Conservation (phyloP, 345 rosid species). For the Reutealis trisperma region DNA sequence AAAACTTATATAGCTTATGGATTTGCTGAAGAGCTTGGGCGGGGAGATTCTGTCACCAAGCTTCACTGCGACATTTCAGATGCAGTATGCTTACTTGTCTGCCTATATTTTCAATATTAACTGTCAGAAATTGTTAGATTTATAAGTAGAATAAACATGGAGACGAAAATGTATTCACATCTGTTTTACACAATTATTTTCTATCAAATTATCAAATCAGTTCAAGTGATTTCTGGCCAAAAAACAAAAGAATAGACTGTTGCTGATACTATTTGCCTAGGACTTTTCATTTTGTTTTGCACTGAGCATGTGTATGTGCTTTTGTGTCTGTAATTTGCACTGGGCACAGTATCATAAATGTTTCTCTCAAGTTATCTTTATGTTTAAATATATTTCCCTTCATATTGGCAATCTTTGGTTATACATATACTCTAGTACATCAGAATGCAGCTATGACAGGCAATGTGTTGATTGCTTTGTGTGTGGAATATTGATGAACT, state of each 20-base stretch:
- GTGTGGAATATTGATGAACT: background rate
- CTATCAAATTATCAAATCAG: too few relatives aligned
- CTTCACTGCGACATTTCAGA: background rate
- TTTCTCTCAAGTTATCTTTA: too few relatives aligned
- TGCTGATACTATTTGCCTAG: too few relatives aligned
- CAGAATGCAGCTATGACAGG: background rate
- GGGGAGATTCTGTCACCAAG: slow-evolving; percentile 19
- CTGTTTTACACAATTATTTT: background rate
- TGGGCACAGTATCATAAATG: too few relatives aligned
- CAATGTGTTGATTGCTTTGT: too few relatives aligned
- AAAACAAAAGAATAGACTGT: too few relatives aligned
- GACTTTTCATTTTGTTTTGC: too few relatives aligned
- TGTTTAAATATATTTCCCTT: too few relatives aligned
- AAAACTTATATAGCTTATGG: slow-evolving; percentile 20
- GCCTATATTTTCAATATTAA: background rate
- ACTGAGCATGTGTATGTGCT: too few relatives aligned
- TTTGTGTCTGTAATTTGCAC: too few relatives aligned
- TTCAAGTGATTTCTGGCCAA: background rate
- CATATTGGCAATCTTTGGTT: too few relatives aligned
- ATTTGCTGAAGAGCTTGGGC: slow-evolving; percentile 15
- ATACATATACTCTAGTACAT: too few relatives aligned
- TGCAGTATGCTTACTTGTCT: slow-evolving; percentile 5
- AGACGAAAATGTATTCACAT: background rate
- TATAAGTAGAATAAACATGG: background rate
- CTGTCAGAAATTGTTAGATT: background rate